phyloP scores from a whole-genome alignment of 225 moss, liverwort and hornwort species.

The Bryum argenteum region DNA sequence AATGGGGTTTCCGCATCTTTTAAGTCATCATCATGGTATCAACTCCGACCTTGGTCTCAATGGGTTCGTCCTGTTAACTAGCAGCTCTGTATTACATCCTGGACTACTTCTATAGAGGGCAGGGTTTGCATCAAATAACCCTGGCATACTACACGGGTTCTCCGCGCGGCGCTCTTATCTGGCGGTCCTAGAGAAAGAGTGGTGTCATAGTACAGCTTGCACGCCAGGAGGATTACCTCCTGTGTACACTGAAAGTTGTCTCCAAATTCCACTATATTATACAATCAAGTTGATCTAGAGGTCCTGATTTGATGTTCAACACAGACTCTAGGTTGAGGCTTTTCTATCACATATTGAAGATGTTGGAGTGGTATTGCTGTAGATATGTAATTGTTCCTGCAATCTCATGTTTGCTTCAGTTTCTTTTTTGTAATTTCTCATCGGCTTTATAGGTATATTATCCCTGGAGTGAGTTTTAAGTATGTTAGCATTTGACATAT shows the following conservation, averaged over 20 bases:
- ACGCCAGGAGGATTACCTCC: slow-evolving; percentile 12
- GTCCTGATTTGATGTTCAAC: not conserved
- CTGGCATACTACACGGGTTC: slow-evolving; percentile 52
- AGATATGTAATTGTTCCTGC: too few species aligned
- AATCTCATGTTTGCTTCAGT: too few species aligned
- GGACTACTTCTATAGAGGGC: slow-evolving; percentile 25
- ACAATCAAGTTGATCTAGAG: not conserved
- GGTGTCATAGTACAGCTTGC: slow-evolving; percentile 55
- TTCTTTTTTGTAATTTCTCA: too few species aligned
- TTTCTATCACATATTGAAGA: too few species aligned
- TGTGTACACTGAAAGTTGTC: slow-evolving; percentile 35
- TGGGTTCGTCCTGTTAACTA: too few species aligned
- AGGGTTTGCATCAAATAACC: slow-evolving; percentile 34
- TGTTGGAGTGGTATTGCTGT: too few species aligned
- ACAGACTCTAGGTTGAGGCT: too few species aligned
- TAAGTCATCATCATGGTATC: too few species aligned
- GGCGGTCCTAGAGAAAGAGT: slow-evolving; percentile 39
- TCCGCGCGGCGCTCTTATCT: slow-evolving; percentile 39
- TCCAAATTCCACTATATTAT: slow-evolving; percentile 42
- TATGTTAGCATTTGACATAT: not conserved
- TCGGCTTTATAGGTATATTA: too few species aligned
- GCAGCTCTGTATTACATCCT: not conserved
- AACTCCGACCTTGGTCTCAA: too few species aligned
- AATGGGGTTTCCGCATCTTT: too few species aligned
- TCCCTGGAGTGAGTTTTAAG: not conserved